Conservation (phyloP, 768 basidiomycete genomes). For the Suillus cothurnatus region DNA sequence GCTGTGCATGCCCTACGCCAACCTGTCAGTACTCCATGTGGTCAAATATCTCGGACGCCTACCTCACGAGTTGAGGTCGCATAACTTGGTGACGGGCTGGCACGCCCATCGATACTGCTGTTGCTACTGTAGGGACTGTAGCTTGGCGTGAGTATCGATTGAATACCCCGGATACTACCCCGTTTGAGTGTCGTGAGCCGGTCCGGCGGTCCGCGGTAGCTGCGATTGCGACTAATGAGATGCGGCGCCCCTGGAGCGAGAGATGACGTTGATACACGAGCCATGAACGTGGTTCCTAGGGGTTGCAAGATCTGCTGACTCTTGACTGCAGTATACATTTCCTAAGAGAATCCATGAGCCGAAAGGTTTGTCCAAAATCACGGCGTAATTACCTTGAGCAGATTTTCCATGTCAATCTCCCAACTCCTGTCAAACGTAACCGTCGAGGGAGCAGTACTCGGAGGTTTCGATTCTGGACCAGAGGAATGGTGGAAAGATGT, state of each 20-base stretch:
- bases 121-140: slow-evolving; percentile 83
- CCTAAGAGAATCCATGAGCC: slow-evolving; percentile 45
- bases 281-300: slow-evolving; percentile 43
- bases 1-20: slow-evolving; percentile 53
- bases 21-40: slow-evolving; percentile 16
- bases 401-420: slow-evolving; percentile 84
- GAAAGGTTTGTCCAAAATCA: slow-evolving; percentile 4
- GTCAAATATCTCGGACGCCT: slow-evolving; percentile 17
- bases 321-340: slow-evolving; percentile 94
- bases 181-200: slow-evolving; percentile 81
- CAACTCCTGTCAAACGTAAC: slow-evolving; percentile 65
- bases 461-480: slow-evolving; percentile 39
- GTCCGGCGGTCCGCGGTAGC: slow-evolving; percentile 70
- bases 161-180: slow-evolving; percentile 87
- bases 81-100: slow-evolving; percentile 95
- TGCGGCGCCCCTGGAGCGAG: slow-evolving; percentile 52
- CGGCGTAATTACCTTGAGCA: slow-evolving; percentile 68
- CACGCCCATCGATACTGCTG: slow-evolving; percentile 81
- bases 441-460: slow-evolving; percentile 35
- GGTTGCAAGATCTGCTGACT: slow-evolving; percentile 90
- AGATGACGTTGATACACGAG: slow-evolving; percentile 56
- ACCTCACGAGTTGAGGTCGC: slow-evolving; percentile 89
- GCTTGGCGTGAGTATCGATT: slow-evolving; percentile 73
- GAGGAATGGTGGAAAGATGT: slow-evolving; percentile 62
- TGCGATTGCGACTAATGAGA: slow-evolving; percentile 64